A percentile compares a stretch with the other conserved stretches of the same genome.
These are phyloP conservation scores for Penicillium riverlandense DNA, from an alignment of 495 filamentous ascomycete genomes.

Conservation along the genomic window DNA sequence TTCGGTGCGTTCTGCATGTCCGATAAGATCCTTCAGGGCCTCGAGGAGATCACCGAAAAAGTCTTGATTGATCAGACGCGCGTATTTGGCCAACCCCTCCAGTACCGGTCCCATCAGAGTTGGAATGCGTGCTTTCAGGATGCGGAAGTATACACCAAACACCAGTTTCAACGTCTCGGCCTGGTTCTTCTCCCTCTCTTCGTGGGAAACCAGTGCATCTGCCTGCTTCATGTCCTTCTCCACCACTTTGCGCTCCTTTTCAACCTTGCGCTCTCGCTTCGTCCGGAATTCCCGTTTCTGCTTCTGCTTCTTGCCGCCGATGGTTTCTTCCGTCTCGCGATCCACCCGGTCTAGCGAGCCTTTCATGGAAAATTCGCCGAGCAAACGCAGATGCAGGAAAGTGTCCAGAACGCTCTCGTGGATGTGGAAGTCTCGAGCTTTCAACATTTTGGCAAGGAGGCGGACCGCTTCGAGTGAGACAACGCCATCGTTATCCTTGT, in stretches of 20 bases:
- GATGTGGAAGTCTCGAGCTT: slow-evolving; percentile 66
- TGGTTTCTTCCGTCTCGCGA: slow-evolving; percentile 38
- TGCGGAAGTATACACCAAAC: slow-evolving; percentile 89
- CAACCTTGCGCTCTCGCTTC: slow-evolving; percentile 64
- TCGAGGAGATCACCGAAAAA: slow-evolving; percentile 97
- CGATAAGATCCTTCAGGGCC: slow-evolving; percentile 84
- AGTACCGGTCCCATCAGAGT: slow-evolving; percentile 88
- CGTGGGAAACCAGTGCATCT: slow-evolving; percentile 81
- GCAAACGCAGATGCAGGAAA: slow-evolving; percentile 81
- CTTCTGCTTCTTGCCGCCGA: slow-evolving; percentile 57
- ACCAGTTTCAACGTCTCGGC: slow-evolving; percentile 92
- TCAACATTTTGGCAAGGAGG: slow-evolving; percentile 90
- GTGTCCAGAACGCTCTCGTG: slow-evolving; percentile 83
- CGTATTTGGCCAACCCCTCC: slow-evolving; percentile 85
- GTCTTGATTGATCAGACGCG: slow-evolving; percentile 94
- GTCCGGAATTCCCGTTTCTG: slow-evolving; percentile 69
- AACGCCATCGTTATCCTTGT: slow-evolving; percentile 80
- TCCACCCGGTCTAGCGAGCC: slow-evolving; percentile 70
- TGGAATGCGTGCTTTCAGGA: slow-evolving; percentile 68
- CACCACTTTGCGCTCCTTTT: slow-evolving; percentile 75
- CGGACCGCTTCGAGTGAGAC: slow-evolving; percentile 81
- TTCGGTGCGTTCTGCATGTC: slow-evolving; percentile 50
- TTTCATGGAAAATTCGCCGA: slow-evolving; percentile 79
- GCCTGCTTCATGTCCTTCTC: slow-evolving; percentile 93
- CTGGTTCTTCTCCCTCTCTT: slow-evolving; percentile 88